phyloP scores from a whole-genome alignment of 1,284 basidiomycete species.

The Mycena sp. region DNA sequence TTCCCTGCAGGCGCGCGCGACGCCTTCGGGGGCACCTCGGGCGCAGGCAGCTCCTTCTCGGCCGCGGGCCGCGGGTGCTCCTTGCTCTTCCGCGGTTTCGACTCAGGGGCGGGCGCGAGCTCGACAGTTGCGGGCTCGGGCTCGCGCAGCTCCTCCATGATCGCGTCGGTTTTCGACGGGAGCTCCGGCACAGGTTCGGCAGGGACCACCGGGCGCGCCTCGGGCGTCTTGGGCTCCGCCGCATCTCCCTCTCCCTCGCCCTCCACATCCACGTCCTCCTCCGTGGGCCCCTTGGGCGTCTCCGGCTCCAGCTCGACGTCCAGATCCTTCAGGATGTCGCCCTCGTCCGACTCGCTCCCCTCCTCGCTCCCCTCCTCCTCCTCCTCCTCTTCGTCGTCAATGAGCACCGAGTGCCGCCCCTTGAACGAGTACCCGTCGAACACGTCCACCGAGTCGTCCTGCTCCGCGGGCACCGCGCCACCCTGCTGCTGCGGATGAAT shows the following conservation, averaged over 20 bases:
- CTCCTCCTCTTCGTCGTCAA: conserved; percentile 62
- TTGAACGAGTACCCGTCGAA: no score
- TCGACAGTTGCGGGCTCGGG: not conserved
- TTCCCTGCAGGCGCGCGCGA: no score
- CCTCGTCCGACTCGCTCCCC: conserved; percentile 47
- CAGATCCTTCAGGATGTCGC: conserved; percentile 29
- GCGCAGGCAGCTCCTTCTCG: conserved; percentile 33
- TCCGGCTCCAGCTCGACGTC: conserved; percentile 27
- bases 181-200: conserved; percentile 45
- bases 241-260: conserved; percentile 46
- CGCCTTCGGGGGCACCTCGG: conserved; percentile 38
- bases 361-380: conserved; percentile 25
- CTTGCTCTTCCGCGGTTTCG: conserved; percentile 28
- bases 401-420: conserved; percentile 41
- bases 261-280: conserved; percentile 46
- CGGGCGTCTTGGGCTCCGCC: conserved; percentile 78
- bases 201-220: conserved; percentile 63
- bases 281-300: conserved; percentile 42
- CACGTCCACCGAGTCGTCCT: conserved; percentile 86
- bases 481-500: conserved; percentile 52
- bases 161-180: conserved; percentile 14
- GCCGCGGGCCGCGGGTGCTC: conserved; percentile 29
- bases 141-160: conserved; percentile 30
- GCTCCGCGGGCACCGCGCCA: conserved; percentile 26
- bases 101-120: conserved; percentile 5